Evolutionary conservation across 2,329 filamentous ascomycete genomes (phyloP), one percentile per base, ranked within the genome.

Genomic region (Cladosporium sp.): DNA sequence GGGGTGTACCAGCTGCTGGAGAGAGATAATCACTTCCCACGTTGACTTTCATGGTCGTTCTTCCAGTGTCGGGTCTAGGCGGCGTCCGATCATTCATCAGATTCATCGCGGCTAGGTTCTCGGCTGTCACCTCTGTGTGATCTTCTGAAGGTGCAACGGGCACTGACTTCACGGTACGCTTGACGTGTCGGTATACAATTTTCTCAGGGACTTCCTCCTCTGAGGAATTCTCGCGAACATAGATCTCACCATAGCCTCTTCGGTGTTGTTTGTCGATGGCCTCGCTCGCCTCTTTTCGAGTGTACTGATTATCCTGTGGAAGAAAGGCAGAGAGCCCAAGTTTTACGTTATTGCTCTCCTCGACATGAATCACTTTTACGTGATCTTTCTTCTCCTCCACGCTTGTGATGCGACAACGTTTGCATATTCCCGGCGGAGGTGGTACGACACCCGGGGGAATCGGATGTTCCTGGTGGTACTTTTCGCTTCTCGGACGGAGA

Each of bases 401-500:
- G 12, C 63, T 59, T 12, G 54, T 57, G 20, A 66, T 62, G 20
- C 66, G 68, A 45, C 70, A 73, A 48, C 69, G 63, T 58, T 68
- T 60, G 61, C 70, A 73, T 15, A 73, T 70, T 4, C 66, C 66
- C 44, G 68, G 67, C 24, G 67, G 68, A 13, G 66, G 65, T 19
- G 68, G 68, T 5, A 68, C 58, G n/a, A 64, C 64, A 34, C 70
- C 64, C 34, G 62, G 53, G 1, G 66, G 64, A 12, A 73, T 68
- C 2, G 70, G 70, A 54, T 72, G 65, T 39, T 66, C 65, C 53
- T 63, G 61, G 59, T 73, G 70, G 52, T 70, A 73, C 35, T 64
- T 64, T 35, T 63, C 62, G 53, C 69, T 71, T 42, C 70, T 65
- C 19, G 69, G 67, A 12, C 67, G 64, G 13, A 65, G 52, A 47